Evolutionary conservation across 1,139 yeast genomes (phyloP), one percentile per base, ranked within the genome.

Genomic region (Groenewaldozyma auringiensis): DNA sequence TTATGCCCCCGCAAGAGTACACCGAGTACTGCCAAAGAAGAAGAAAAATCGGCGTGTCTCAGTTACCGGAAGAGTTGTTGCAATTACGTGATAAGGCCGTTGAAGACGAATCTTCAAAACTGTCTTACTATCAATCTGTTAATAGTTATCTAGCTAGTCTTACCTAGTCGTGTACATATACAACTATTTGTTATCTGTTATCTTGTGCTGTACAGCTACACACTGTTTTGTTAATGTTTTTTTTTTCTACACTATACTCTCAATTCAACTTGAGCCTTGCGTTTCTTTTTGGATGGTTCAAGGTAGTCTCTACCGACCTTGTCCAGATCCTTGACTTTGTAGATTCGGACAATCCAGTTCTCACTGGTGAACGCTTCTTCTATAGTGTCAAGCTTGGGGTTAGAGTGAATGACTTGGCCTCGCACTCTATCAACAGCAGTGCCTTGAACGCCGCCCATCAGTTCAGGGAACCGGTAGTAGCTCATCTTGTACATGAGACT

Each of bases 331-430:
- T 89, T 92, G 54, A 94, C 88, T 72, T 88, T 86, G 72, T 85
- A 94, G 52, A 94, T 78, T 69, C 99, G 79, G 29, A 94, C 96
- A 57, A 94, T 76, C 97, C 97, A 94, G 72, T 92, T 94, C 62
- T 88, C 95, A 44, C 94, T 76, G 1, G 98, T 92, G 69, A 83
- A 94, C 0, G 83, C 98, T 71, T 94, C 99, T 60, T 94, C 98
- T 41, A 89, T 72, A 44, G 82, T 82, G 62, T 81, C 81, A 57
- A 89, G 72, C 44, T 78, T 72, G 37, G 85, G 83, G 27, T 78
- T 69, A n/a, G 68, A 67, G 4, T 76, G 73, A 57, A 94, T 75
- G 46, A 69, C 70, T 69, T 94, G 98, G 54, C 78, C 76, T 67
- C 99, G 84, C 8, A 88, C 97, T 60, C 96, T 77, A 70, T 94